Percentiles rank a stretch among this genome's conserved stretches.
Evolutionary conservation across 2,329 filamentous ascomycete species (phyloP).

Genomic region (Cladosporium sp.): DNA sequence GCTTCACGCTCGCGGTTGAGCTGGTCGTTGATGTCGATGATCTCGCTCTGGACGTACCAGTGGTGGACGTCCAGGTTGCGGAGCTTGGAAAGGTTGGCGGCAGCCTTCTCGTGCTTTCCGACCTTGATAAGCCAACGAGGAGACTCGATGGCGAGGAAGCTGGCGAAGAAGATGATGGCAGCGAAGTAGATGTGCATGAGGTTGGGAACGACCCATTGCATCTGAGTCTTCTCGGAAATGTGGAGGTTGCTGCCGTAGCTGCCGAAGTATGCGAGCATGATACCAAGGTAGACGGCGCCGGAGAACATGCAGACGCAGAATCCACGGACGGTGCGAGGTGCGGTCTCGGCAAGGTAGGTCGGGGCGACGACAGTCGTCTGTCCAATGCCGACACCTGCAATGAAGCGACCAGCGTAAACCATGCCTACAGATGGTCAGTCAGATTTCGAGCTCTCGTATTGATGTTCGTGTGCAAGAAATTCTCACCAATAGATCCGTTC

Average conservation of each 20-base stretch:
- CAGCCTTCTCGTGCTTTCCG: conserved; percentile 25
- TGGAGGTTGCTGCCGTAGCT: conserved; percentile 50
- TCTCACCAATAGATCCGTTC: conserved; percentile 17
- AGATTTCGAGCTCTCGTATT: too few species aligned
- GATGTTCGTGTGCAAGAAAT: too few species aligned
- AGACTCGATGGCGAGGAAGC: conserved; percentile 36
- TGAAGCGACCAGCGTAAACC: conserved; percentile 36
- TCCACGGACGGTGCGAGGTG: conserved; percentile 37
- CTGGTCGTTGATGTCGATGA: conserved; percentile 58
- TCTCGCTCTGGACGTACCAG: conserved; percentile 40
- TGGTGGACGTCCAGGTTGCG: conserved; percentile 26
- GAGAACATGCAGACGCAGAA: conserved; percentile 68
- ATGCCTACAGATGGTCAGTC: conserved; percentile 16
- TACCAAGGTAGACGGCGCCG: conserved; percentile 64
- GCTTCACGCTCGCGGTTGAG: conserved; percentile 68
- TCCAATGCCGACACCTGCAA: conserved; percentile 37
- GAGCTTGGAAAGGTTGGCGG: conserved; percentile 23
- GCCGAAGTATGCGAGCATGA: conserved; percentile 72
- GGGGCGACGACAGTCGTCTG: conserved; percentile 54
- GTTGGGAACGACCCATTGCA: conserved; percentile 61
- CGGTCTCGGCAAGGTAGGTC: conserved; percentile 52
- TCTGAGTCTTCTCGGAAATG: conserved; percentile 35
- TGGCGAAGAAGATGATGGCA: conserved; percentile 62
- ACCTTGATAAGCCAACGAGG: conserved; percentile 31
- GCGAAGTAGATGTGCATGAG: conserved; percentile 74